Evolutionary conservation across 768 basidiomycete genomes (phyloP), one percentile per base, ranked within the genome.

Genomic region (Termitomyces sp.): DNA sequence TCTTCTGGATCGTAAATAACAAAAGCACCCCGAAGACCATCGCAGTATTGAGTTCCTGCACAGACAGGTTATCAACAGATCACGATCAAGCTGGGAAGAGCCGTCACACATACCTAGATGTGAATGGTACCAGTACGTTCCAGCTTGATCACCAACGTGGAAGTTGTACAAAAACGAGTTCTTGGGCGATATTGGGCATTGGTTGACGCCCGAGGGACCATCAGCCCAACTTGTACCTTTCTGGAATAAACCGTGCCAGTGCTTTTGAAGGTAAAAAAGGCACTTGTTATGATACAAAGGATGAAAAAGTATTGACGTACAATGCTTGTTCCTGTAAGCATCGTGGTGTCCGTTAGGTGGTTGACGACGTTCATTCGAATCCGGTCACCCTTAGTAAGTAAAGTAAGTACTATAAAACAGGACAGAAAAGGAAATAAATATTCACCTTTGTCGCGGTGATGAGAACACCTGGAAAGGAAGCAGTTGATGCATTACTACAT

Each of bases 61-160:
- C 6, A 6, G 31, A n/a, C n/a, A 3, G 18, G 29, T n/a, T 3
- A 47, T 55, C 18, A 46, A 13, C 18, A 36, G 16, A 10, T 10
- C 5, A 8, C 24, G 5, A 6, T 22, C 5, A 24, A 26, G 4
- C 24, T n/a, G 16, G 9, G 20, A 12, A 43, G 13, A 31, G 20
- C 5, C 22, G 7, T 18, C 46, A 5, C 8, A 55, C 55, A 5
- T 12, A 56, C 55, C 43, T 26, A 56, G 13, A 56, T 56, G 55
- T 20, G 55, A 56, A 47, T 56, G 55, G 2, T 56, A 56, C 55
- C 55, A 56, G 20, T 46, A 56, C 4, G 55, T 56, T 16, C 55
- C 55, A 8, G 55, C 55, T 27, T 56, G 55, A 39, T 39, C 36
- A 1, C 44, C 27, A 9, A 31, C 8, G 2, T 22, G 13, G 10